Conservation (phyloP, 306 rosid genomes). For the Oemleria cerasiformis region DNA sequence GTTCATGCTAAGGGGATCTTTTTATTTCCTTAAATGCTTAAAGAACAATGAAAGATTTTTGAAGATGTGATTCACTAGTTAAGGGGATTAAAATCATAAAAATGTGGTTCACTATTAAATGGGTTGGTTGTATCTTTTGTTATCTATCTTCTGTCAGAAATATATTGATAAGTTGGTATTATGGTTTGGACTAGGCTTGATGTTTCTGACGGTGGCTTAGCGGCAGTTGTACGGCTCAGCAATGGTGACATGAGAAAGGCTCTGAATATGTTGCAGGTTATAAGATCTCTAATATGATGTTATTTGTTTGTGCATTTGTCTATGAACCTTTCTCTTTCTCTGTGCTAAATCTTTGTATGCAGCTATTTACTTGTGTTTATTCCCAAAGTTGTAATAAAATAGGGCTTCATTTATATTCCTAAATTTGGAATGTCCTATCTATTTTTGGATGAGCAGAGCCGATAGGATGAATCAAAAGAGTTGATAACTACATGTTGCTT, state of each 20-base stretch:
- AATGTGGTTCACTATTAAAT: not conserved
- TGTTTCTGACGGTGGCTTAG: constrained; percentile 68
- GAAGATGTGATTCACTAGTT: not conserved
- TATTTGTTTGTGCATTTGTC: not conserved
- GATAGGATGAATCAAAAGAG: no score
- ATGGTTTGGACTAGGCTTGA: constrained; percentile 59
- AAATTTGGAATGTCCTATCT: no score
- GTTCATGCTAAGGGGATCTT: not conserved
- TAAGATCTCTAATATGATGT: not conserved
- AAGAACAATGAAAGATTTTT: not conserved
- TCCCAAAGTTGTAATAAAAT: no score
- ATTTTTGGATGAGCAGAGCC: no score
- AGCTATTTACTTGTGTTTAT: not conserved
- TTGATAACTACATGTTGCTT: not conserved
- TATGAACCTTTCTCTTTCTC: not conserved
- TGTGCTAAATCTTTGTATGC: not conserved
- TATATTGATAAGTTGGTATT: constrained; percentile 11
- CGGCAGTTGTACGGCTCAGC: constrained; percentile 80
- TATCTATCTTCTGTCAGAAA: not conserved
- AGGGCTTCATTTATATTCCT: no score
- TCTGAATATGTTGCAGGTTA: constrained; percentile 85
- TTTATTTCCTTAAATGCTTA: not conserved
- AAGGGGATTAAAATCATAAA: not conserved
- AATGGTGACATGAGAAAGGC: constrained; percentile 97
- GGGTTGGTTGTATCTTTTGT: not conserved